These are phyloP conservation scores for Calocybe gambosa DNA, from an alignment of 1,284 basidiomycete species.

Conservation along the genomic window DNA sequence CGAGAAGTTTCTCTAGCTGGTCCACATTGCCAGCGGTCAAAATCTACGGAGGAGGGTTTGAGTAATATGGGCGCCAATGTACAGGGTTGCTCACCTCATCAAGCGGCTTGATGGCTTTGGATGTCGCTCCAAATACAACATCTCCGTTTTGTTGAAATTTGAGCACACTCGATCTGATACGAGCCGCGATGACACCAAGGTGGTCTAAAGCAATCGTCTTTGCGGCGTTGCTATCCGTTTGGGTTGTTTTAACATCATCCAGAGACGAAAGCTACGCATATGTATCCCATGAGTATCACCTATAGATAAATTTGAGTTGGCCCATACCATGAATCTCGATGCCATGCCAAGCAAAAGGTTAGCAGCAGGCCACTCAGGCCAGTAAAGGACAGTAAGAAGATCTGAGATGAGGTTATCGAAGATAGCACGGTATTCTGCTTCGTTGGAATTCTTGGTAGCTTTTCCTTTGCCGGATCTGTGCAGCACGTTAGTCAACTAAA, in stretches of 20 bases:
- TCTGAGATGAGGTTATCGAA: conserved; percentile 90
- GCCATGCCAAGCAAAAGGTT: conserved; percentile 73
- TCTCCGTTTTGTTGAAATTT: conserved; percentile 38
- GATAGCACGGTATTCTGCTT: conserved; percentile 86
- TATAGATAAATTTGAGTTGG: conserved; percentile 37
- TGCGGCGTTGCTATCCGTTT: conserved; percentile 69
- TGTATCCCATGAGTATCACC: not conserved
- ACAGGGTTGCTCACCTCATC: conserved; percentile 51
- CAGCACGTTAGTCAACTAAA: not conserved
- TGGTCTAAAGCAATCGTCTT: conserved; percentile 91
- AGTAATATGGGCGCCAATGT: not conserved
- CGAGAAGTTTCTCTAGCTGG: conserved; percentile 51
- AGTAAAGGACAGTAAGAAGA: conserved; percentile 82
- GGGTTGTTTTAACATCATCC: conserved; percentile 72
- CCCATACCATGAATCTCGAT: conserved; percentile 76
- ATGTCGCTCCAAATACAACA: conserved; percentile 22
- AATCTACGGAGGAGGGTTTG: conserved; percentile 36
- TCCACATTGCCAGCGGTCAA: conserved; percentile 45
- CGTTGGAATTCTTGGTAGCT: conserved; percentile 80
- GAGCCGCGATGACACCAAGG: conserved; percentile 85
- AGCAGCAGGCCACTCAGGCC: conserved; percentile 97
- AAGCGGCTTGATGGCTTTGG: conserved; percentile 43
- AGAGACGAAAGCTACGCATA: conserved; percentile 59
- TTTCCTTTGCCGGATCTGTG: conserved; percentile 75
- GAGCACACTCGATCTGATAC: conserved; percentile 57